Evolutionary conservation across 129 eudicot genomes (phyloP).

Genomic region (Silybum marianum): DNA sequence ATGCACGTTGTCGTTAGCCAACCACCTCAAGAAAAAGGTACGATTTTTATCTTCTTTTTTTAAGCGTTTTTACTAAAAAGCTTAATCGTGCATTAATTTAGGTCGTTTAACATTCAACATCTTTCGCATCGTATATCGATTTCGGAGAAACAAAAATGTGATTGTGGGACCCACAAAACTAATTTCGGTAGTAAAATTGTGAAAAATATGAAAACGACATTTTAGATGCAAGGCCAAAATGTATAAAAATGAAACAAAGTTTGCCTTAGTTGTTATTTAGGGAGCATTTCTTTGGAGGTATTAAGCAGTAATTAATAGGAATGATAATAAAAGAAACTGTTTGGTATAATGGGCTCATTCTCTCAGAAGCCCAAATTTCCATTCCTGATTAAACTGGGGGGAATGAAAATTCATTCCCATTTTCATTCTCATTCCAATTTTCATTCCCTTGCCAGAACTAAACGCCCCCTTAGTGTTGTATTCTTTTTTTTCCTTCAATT

Average conservation of each 20-base stretch:
- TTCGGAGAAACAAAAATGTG: background rate
- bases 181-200: background rate
- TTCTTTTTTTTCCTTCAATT: too few species aligned
- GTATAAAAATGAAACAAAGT: background rate
- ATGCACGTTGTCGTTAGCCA: constrained; percentile 89
- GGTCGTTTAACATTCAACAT: background rate
- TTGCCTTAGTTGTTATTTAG: too few species aligned
- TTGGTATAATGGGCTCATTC: too few species aligned
- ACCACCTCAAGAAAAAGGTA: constrained; percentile 70
- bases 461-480: too few species aligned
- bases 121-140: background rate
- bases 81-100: background rate
- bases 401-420: too few species aligned
- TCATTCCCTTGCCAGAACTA: too few species aligned
- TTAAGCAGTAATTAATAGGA: too few species aligned
- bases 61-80: background rate
- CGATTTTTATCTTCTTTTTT: background rate
- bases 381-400: too few species aligned
- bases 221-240: background rate
- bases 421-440: too few species aligned
- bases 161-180: background rate
- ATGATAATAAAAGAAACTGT: too few species aligned
- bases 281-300: too few species aligned
- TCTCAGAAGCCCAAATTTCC: too few species aligned
- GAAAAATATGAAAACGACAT: background rate